Evolutionary conservation across 148 eudicot genomes (phyloP).

Genomic region (Fallopia convolvulus): DNA sequence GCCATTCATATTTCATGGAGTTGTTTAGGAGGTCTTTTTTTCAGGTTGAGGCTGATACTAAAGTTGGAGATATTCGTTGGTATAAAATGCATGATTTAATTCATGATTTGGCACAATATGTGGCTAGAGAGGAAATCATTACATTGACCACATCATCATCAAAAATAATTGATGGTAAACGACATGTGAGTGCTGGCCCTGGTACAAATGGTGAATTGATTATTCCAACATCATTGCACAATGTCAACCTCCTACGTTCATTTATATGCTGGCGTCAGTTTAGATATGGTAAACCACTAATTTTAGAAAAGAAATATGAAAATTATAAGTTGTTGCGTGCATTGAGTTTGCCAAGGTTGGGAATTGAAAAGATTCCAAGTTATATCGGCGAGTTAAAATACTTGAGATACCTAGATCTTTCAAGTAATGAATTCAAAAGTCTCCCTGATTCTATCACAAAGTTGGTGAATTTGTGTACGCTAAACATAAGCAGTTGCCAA

Average conservation of each 20-base stretch:
- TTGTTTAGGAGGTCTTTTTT: slow-evolving; percentile 22
- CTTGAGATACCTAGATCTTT: slow-evolving; percentile 32
- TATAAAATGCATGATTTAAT: not conserved
- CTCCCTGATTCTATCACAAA: slow-evolving; percentile 21
- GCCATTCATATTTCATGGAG: slow-evolving; percentile 18
- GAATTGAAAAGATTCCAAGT: not conserved
- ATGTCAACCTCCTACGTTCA: not conserved
- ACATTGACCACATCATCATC: not conserved
- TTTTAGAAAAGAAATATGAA: not conserved
- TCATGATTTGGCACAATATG: not conserved
- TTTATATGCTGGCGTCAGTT: not conserved
- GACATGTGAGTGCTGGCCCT: no score
- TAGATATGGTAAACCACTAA: no score
- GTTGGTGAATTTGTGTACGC: slow-evolving; percentile 26
- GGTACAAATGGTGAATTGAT: no score
- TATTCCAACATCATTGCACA: no score
- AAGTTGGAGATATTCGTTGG: no score
- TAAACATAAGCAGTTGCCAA: not conserved
- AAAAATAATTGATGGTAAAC: no score
- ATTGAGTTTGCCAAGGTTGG: not conserved
- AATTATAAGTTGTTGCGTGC: not conserved
- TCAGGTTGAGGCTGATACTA: not conserved
- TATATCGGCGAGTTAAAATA: not conserved
- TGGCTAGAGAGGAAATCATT: not conserved
- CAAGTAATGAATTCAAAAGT: not conserved